Conservation (phyloP, 1,284 basidiomycete genomes). For the Fomitopsis betulina region DNA sequence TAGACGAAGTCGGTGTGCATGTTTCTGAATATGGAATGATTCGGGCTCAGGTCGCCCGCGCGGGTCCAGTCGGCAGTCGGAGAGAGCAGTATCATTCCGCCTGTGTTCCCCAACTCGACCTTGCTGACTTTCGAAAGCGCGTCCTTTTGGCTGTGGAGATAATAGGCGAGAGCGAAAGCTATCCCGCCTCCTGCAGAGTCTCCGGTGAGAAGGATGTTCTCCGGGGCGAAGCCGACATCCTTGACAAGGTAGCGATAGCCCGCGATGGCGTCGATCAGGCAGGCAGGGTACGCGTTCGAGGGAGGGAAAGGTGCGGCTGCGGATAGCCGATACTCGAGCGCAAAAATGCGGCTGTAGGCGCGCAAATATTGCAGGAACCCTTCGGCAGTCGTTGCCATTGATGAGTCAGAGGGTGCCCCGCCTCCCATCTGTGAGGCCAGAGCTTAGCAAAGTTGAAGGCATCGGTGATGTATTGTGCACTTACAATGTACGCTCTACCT, state of each 20-base stretch:
- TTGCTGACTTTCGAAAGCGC: neutral
- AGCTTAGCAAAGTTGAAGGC: too few relatives aligned
- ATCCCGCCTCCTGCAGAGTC: constrained; percentile 51
- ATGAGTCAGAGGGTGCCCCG: neutral
- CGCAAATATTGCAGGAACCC: neutral
- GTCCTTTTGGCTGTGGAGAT: constrained; percentile 19
- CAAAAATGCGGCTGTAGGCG: constrained; percentile 13
- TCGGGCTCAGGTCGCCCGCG: constrained; percentile 27
- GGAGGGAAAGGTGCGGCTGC: constrained; percentile 16
- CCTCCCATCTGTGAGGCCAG: too few relatives aligned
- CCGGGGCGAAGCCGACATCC: constrained; percentile 30
- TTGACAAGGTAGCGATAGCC: constrained; percentile 40
- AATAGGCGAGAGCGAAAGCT: constrained; percentile 29
- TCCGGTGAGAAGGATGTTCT: constrained; percentile 45
- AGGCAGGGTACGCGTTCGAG: constrained; percentile 39
- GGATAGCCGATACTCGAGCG: constrained; percentile 29
- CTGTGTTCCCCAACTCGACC: constrained; percentile 25
- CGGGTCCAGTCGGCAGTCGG: constrained; percentile 52
- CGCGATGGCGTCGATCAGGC: constrained; percentile 41
- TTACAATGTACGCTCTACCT: too few relatives aligned
- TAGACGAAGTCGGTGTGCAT: constrained; percentile 38
- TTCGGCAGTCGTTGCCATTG: neutral
- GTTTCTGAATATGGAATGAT: constrained; percentile 30
- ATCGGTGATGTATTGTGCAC: too few relatives aligned
- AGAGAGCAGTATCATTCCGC: constrained; percentile 39